Evolutionary conservation across 1,284 basidiomycete genomes (phyloP).

Genomic region (Cutaneotrichosporon cutaneum): DNA sequence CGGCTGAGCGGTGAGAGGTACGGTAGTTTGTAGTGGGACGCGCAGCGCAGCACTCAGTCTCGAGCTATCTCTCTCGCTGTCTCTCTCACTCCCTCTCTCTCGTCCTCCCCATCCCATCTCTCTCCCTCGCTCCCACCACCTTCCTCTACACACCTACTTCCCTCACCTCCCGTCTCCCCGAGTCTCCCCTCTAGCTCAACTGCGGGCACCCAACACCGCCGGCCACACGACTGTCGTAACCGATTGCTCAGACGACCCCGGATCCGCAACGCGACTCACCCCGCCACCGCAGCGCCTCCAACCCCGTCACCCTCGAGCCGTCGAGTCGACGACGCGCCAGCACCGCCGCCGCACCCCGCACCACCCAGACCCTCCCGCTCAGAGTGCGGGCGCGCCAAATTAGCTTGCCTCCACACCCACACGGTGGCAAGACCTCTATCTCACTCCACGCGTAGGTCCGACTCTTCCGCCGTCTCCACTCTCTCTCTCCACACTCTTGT

Average conservation of each 20-base stretch:
- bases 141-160: neutral
- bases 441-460: neutral
- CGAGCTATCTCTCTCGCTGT: neutral
- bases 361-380: neutral
- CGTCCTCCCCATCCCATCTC: neutral
- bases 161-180: neutral
- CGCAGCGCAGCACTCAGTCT: neutral
- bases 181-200: neutral
- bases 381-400: neutral
- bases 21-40: neutral
- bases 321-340: slow-evolving; percentile 5
- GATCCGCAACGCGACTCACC: neutral
- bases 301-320: neutral
- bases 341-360: neutral
- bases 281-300: neutral
- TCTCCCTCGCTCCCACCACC: neutral
- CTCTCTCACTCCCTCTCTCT: neutral
- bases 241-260: slow-evolving; percentile 3
- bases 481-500: neutral
- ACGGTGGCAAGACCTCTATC: neutral
- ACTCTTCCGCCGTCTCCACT: neutral
- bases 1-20: neutral
- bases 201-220: neutral
- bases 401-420: neutral
- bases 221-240: neutral